phyloP scores from a whole-genome alignment of 306 rosid species.

The Castanopsis chinensis region DNA sequence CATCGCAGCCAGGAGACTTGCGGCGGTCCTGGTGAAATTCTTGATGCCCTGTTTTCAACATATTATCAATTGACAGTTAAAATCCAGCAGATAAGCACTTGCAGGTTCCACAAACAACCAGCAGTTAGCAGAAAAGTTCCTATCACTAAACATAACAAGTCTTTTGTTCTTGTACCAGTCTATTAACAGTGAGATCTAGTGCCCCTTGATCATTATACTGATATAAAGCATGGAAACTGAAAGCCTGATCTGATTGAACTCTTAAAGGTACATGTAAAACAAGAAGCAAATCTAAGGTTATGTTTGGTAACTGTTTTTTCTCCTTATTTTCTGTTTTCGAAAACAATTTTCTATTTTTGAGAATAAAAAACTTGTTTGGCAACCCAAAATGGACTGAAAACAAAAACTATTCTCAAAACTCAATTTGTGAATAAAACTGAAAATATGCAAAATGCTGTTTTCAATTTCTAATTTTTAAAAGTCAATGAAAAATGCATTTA shows the following conservation, averaged over 20 bases:
- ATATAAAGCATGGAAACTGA: neutral
- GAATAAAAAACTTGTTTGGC: too few species aligned
- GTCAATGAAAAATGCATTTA: too few species aligned
- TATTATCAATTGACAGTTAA: conserved; percentile 16
- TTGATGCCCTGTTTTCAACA: conserved; percentile 78
- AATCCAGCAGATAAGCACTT: neutral
- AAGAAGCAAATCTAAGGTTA: neutral
- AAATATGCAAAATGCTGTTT: too few species aligned
- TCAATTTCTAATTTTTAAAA: too few species aligned
- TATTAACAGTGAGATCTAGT: neutral
- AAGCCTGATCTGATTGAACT: neutral
- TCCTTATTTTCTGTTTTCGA: too few species aligned
- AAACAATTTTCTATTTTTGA: too few species aligned
- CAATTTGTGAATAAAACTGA: too few species aligned
- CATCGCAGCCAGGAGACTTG: conserved; percentile 75
- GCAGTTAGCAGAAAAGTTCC: neutral
- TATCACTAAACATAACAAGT: neutral
- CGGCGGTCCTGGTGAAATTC: conserved; percentile 80
- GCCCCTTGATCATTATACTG: neutral
- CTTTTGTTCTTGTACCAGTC: neutral
- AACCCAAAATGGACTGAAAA: too few species aligned
- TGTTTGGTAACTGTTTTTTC: too few species aligned
- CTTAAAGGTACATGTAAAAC: neutral
- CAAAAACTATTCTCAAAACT: too few species aligned
- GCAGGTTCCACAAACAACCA: neutral